Conservation (phyloP, 345 rosid species). For the Litchi chinensis region DNA sequence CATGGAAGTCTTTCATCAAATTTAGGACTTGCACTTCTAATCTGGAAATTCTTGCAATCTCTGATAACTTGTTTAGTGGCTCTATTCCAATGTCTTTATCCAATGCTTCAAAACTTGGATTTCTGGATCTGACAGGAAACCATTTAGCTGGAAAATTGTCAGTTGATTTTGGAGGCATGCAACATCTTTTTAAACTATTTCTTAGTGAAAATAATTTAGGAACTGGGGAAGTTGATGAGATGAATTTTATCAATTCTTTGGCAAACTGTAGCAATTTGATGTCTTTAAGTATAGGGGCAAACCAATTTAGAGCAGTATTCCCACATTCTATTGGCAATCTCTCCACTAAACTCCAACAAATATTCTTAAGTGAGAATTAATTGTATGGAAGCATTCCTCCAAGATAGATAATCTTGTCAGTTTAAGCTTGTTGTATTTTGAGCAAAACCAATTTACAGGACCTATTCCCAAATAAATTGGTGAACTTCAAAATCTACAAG, state of each 20-base stretch:
- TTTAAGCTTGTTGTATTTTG: background rate
- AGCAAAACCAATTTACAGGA: slow-evolving; percentile 7
- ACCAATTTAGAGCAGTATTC: slow-evolving; percentile 19
- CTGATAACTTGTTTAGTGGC: background rate
- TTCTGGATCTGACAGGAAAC: background rate
- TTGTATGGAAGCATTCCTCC: slow-evolving; percentile 21
- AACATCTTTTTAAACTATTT: background rate
- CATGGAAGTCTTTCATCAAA: slow-evolving; percentile 21
- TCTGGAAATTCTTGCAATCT: background rate
- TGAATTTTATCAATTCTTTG: background rate
- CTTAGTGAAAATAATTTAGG: slow-evolving; percentile 1
- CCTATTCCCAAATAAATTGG: background rate
- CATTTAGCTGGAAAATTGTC: slow-evolving; percentile 20
- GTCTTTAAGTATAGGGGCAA: background rate
- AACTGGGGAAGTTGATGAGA: slow-evolving; percentile 9
- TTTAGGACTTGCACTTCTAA: slow-evolving; percentile 22
- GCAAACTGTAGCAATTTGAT: background rate
- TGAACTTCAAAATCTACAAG: no score
- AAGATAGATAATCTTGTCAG: background rate
- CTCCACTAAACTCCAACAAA: background rate
- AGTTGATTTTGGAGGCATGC: background rate
- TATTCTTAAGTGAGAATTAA: background rate
- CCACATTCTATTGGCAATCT: slow-evolving; percentile 22
- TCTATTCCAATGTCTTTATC: slow-evolving; percentile 22
- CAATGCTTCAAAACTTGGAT: slow-evolving; percentile 20